These are phyloP conservation scores for Pseudogymnoascus sp. DNA, from an alignment of 2,329 filamentous ascomycete genomes.

Conservation along the genomic window DNA sequence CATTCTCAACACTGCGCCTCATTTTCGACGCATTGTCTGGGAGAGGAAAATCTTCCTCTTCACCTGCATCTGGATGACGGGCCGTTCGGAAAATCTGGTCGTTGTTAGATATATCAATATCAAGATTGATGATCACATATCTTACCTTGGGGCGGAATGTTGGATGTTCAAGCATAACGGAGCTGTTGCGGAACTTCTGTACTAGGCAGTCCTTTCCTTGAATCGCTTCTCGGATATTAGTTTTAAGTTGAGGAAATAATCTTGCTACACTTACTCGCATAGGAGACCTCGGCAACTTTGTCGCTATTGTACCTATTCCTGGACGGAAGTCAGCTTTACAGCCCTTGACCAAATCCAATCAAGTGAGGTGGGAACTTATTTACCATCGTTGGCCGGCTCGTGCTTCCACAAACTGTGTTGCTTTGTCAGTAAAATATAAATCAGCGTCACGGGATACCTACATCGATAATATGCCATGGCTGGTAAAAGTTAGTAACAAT, in stretches of 20 bases:
- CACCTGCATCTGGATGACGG: slow-evolving; percentile 48
- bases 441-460: slow-evolving; percentile 35
- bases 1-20: slow-evolving; percentile 80
- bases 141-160: slow-evolving; percentile 76
- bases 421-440: slow-evolving; percentile 23
- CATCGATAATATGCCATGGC: slow-evolving; percentile 67
- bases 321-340: slow-evolving; percentile 3
- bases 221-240: slow-evolving; percentile 53
- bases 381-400: slow-evolving; percentile 66
- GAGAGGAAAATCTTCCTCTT: slow-evolving; percentile 67
- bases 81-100: slow-evolving; percentile 46
- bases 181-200: slow-evolving; percentile 94
- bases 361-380: slow-evolving; percentile 17
- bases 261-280: slow-evolving; percentile 64
- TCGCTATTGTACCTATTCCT: slow-evolving; percentile 77
- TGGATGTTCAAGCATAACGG: slow-evolving; percentile 80
- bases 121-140: slow-evolving; percentile 23
- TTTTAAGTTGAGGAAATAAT: not conserved
- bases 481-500: slow-evolving; percentile 36
- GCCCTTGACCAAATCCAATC: not conserved
- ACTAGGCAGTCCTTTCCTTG: slow-evolving; percentile 87
- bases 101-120: slow-evolving; percentile 47
- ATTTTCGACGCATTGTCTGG: slow-evolving; percentile 84
- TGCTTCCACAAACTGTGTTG: slow-evolving; percentile 59
- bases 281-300: slow-evolving; percentile 85